Base-by-base conservation (phyloP, 1,139 yeast species). In the Candida glucosophila region DNA sequence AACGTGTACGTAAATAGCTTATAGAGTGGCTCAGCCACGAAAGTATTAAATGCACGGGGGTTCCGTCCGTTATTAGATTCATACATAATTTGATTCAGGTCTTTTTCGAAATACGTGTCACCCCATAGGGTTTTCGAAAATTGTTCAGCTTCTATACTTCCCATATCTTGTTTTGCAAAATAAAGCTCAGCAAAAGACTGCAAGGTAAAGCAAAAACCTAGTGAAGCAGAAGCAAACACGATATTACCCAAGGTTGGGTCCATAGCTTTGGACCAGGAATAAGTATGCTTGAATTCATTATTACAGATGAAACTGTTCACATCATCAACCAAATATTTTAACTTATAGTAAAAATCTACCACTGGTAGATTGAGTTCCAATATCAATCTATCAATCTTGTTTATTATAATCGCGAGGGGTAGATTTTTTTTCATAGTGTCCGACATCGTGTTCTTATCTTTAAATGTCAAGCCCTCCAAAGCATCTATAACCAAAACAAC, bases 331-430 rank as follows among this genome's bases (percentile, higher is more conserved):
- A 67, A 55, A 35, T 67, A 60, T 28, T 71, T 58, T 20, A 92
- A 40, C 44, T 92, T 88, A 43, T 67, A 63, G 43, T 74, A 83
- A 0, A 86, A 69, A 38, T 85, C 95, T 4, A 56, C 42, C 1
- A 85, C 83, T 0, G 95, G 85, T 7, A 90, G 54, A 34, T 73
- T 65, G 24, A 88, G 53, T 35, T 92, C 98, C 23, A 88, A 45
- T 1, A 88, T 66, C 12, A 90, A 56, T 31, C 96, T 57, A 49
- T 92, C 99, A 7, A 92, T 40, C 47, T 90, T 90, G 49, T 82
- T 88, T n/a, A 92, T 37, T 2, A 83, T 70, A 17, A 90, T 49
- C 3, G 68, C 52, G 9, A 86, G 46, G 0, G 78, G 70, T 2
- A 74, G 44, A 20, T 71, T 58, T 6, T 61, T 54, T 14, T 51